These are phyloP conservation scores for Neostapfia colusana DNA, from an alignment of 176 grass and related monocot genomes.

Conservation along the genomic window DNA sequence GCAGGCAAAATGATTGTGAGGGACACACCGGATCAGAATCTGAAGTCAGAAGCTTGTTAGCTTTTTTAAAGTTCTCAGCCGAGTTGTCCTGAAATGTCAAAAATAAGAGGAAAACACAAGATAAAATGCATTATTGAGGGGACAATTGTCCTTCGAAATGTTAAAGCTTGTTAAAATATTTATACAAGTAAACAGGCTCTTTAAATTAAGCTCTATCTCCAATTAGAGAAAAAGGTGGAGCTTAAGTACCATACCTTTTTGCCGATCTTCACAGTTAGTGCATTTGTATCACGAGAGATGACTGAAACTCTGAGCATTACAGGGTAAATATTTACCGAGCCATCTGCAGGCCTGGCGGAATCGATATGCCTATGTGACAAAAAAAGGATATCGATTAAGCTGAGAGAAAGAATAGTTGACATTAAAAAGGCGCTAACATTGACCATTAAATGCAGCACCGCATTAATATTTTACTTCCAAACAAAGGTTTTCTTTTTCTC, in stretches of 20 bases:
- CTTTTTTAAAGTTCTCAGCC: conserved; percentile 80
- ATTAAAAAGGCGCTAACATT: neutral
- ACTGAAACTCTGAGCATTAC: conserved; percentile 76
- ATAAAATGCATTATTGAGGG: neutral
- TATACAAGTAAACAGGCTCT: conserved; percentile 12
- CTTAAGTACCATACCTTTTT: conserved; percentile 66
- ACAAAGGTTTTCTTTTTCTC: neutral
- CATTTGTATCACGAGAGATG: conserved; percentile 52
- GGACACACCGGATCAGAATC: conserved; percentile 71
- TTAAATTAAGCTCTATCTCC: neutral
- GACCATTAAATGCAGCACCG: conserved; percentile 5
- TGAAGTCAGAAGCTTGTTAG: conserved; percentile 72
- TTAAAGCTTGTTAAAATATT: conserved; percentile 3
- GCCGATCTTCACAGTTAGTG: conserved; percentile 73
- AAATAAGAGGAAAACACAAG: conserved; percentile 13
- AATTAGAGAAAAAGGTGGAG: conserved; percentile 36
- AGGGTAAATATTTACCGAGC: conserved; percentile 68
- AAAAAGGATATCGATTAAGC: conserved; percentile 16
- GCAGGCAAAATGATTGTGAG: conserved; percentile 1
- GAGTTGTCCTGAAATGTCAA: conserved; percentile 70
- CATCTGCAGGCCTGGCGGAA: conserved; percentile 41
- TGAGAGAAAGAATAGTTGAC: conserved; percentile 1
- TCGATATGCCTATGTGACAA: conserved; percentile 51
- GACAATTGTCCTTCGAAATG: neutral
- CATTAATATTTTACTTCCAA: neutral